A percentile compares a stretch with the other conserved stretches of the same genome.
Conservation (phyloP, 106 monocot species). For the Hemerocallis citrina region DNA sequence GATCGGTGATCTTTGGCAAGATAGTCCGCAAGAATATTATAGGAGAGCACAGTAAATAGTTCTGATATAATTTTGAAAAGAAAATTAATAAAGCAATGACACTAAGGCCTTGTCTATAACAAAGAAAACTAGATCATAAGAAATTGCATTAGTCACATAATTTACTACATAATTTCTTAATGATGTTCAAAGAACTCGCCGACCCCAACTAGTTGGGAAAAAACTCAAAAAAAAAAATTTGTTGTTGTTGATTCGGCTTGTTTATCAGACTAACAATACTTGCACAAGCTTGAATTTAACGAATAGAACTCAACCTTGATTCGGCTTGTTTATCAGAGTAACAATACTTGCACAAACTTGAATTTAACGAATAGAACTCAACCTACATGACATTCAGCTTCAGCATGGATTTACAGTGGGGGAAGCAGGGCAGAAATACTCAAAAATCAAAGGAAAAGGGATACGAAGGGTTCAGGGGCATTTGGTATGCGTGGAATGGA, state of each 20-base stretch:
- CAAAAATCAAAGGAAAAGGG: too few species aligned
- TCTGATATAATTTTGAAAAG: slow-evolving; percentile 34
- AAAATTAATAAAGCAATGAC: slow-evolving; percentile 1
- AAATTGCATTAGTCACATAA: neutral
- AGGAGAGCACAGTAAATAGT: slow-evolving; percentile 71
- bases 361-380: too few species aligned
- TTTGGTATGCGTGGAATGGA: too few species aligned
- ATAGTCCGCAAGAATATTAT: slow-evolving; percentile 97
- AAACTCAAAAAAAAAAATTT: too few species aligned
- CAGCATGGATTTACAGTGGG: too few species aligned
- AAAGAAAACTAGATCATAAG: neutral
- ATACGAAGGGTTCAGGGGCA: too few species aligned
- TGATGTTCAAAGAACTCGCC: neutral
- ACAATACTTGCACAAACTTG: neutral
- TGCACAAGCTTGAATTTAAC: neutral
- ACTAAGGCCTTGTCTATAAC: neutral
- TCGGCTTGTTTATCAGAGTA: neutral
- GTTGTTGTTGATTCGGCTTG: neutral
- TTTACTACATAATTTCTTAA: neutral
- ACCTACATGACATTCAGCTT: too few species aligned
- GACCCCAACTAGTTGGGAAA: neutral
- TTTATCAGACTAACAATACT: neutral
- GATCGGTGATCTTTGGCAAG: slow-evolving; percentile 67
- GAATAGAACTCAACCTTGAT: too few species aligned
- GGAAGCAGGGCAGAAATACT: too few species aligned